These are phyloP conservation scores for Acmispon strigosus DNA, from an alignment of 306 rosid genomes.

Conservation along the genomic window DNA sequence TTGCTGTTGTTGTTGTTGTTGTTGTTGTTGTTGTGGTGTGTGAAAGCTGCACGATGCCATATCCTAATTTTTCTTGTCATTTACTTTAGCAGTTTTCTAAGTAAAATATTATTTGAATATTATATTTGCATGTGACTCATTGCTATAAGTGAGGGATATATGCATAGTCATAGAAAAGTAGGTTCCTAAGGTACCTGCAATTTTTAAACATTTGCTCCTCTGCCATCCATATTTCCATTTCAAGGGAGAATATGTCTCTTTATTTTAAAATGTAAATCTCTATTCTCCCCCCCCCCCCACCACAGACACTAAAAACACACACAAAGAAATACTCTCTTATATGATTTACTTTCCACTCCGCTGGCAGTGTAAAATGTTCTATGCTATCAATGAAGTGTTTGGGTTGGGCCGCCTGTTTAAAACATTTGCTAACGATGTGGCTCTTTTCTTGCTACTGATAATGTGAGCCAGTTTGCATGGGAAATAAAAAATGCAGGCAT, in stretches of 20 bases:
- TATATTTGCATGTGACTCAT: not conserved
- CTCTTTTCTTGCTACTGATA: not conserved
- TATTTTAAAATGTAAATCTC: not conserved
- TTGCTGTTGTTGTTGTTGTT: not conserved
- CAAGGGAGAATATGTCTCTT: not conserved
- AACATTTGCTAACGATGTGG: not conserved
- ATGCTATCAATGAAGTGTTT: not conserved
- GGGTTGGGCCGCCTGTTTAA: not conserved
- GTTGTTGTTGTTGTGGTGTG: not conserved
- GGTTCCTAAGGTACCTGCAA: not conserved
- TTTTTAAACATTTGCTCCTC: not conserved
- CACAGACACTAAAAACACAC: not conserved
- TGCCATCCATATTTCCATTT: not conserved
- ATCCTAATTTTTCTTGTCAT: not conserved
- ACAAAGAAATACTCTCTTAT: not conserved
- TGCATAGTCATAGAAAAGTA: not conserved
- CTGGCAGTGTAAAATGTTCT: not conserved
- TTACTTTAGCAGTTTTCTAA: constrained; percentile 1
- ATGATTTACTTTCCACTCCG: not conserved
- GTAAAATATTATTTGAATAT: constrained; percentile 11
- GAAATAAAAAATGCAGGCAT: not conserved
- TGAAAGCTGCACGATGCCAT: not conserved
- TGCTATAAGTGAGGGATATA: not conserved
- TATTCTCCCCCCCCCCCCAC: not conserved
- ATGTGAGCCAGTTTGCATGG: not conserved